These are phyloP conservation scores for Zygoascus biomembranicola DNA, from an alignment of 805 yeast species.

Conservation along the genomic window DNA sequence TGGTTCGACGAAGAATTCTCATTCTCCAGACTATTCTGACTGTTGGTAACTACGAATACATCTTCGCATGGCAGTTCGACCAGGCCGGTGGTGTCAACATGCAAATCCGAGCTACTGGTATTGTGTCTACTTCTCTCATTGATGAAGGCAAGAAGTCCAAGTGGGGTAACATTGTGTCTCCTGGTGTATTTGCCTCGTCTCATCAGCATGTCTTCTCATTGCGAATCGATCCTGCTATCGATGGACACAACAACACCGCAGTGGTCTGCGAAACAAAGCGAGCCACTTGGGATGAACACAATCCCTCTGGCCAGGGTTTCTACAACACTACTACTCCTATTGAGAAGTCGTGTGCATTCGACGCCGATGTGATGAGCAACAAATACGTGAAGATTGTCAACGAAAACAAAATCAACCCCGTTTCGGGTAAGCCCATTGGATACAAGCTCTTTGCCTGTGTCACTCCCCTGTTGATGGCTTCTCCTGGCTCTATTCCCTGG, in stretches of 20 bases:
- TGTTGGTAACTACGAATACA: slow-evolving; percentile 78
- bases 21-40: slow-evolving; percentile 78
- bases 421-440: slow-evolving; percentile 67
- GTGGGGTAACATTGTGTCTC: slow-evolving; percentile 66
- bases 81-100: slow-evolving; percentile 72
- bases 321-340: slow-evolving; percentile 52
- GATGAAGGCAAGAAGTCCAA: slow-evolving; percentile 60
- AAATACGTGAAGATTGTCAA: slow-evolving; percentile 70
- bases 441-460: slow-evolving; percentile 73
- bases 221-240: slow-evolving; percentile 76
- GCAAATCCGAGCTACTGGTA: slow-evolving; percentile 82
- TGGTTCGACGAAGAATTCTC: slow-evolving; percentile 66
- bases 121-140: slow-evolving; percentile 75
- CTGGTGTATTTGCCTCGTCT: slow-evolving; percentile 74
- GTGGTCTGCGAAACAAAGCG: slow-evolving; percentile 61
- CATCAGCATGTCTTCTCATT: slow-evolving; percentile 76
- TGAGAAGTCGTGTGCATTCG: slow-evolving; percentile 64
- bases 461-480: slow-evolving; percentile 66
- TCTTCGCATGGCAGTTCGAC: slow-evolving; percentile 61
- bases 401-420: slow-evolving; percentile 61
- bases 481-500: slow-evolving; percentile 52
- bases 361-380: slow-evolving; percentile 68
- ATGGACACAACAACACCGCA: slow-evolving; percentile 68
- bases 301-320: slow-evolving; percentile 67
- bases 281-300: slow-evolving; percentile 46